phyloP scores from a whole-genome alignment of 768 basidiomycete genomes.

The Hirschioporus abietinus region DNA sequence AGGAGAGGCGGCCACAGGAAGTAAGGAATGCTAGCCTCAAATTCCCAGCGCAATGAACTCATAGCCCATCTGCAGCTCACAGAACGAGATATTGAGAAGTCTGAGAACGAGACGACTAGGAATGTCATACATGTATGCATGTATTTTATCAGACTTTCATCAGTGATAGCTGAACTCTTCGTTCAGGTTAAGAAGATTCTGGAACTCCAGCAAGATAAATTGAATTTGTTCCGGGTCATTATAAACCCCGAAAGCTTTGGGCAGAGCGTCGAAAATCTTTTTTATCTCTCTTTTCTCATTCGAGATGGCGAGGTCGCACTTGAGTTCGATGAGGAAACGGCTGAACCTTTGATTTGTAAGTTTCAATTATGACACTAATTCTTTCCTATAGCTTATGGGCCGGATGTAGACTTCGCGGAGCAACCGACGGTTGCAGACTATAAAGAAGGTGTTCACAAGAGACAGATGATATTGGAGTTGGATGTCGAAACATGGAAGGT shows the following conservation, averaged over 20 bases:
- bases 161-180: background rate
- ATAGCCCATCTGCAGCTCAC: conserved; percentile 33
- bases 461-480: conserved; percentile 88
- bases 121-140: conserved; percentile 67
- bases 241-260: conserved; percentile 88
- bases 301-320: conserved; percentile 77
- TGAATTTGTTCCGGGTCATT: conserved; percentile 84
- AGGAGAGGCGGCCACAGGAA: conserved; percentile 69
- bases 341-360: conserved; percentile 74
- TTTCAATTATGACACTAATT: conserved; percentile 9
- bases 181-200: conserved; percentile 61
- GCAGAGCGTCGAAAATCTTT: conserved; percentile 95
- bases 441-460: conserved; percentile 56
- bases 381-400: background rate
- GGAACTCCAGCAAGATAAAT: conserved; percentile 33
- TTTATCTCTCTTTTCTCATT: conserved; percentile 91
- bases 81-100: conserved; percentile 77
- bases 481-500: conserved; percentile 90
- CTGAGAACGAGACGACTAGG: conserved; percentile 85
- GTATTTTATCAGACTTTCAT: background rate
- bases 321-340: conserved; percentile 54
- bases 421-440: conserved; percentile 62
- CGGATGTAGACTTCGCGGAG: conserved; percentile 51
- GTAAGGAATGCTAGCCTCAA: conserved; percentile 11
- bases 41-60: background rate